Evolutionary conservation across 1,284 basidiomycete genomes (phyloP), one percentile per base, ranked within the genome.

Genomic region (Nidula niveotomentosa): DNA sequence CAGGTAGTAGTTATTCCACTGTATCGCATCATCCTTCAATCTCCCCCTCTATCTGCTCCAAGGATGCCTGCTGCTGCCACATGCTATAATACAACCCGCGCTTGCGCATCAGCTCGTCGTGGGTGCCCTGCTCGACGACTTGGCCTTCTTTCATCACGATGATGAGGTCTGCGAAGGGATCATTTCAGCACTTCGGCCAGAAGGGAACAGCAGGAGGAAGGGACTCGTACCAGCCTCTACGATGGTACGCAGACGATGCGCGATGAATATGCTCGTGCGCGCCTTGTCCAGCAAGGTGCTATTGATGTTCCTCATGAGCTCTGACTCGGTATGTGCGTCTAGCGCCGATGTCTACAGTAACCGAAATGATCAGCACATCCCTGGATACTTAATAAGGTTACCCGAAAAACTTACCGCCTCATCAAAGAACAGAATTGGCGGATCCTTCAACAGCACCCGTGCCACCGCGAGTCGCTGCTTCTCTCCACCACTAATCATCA

Each of bases 401-500:
- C 54, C 56, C 18, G 49, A 35, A 58, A 51, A 41, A 78, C 90
- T 69, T 63, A 93, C 93, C 36, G 97, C 96, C 74, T 99, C 96
- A 67, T 99, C 96, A 65, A 99, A 98, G 77, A 99, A 98, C 65
- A 98, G 68, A 65, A 98, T 97, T 2, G 89, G 88, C 0, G 96
- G 94, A 69, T 99, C 91, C 75, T 98, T 98, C 49, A 99, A 74
- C 62, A 99, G 72, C 45, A 97, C 86, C 13, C 97, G 78, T 5
- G 96, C 97, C 10, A 99, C 93, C 0, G 96, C 97, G 60, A 99
- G 71, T 45, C 97, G 76, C 77, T 99, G 96, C 72, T 99, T 98
- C 79, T 99, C 96, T 0, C 97, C 96, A 0, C 96, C 96, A 12
- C 93, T 95, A 54, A 99, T 94, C 97, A 99, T 98, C 65, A 98